Evolutionary conservation across 352 stramenopile species (phyloP).

Genomic region (Globisporangium iwayamae): DNA sequence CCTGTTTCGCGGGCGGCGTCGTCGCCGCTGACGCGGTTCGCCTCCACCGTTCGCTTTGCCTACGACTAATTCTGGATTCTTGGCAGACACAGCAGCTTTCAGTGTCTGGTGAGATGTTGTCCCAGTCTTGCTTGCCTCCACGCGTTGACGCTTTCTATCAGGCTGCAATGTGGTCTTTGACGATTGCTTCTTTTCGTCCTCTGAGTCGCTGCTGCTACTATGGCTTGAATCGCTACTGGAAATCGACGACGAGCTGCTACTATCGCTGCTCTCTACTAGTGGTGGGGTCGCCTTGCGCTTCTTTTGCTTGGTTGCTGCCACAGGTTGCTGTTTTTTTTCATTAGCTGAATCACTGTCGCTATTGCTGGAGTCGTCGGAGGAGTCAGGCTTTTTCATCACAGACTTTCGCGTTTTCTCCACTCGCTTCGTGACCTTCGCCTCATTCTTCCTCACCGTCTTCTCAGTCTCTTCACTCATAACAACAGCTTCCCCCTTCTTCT

Average conservation of each 20-base stretch:
- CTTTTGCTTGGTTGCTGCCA: not conserved
- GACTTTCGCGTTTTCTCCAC: constrained; percentile 6
- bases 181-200: constrained; percentile 5
- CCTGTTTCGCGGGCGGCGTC: constrained; percentile 11
- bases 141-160: constrained; percentile 15
- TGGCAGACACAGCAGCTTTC: constrained; percentile 1
- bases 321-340: not conserved
- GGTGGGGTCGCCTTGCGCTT: constrained; percentile 7
- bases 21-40: constrained; percentile 14
- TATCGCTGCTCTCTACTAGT: not conserved
- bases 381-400: constrained; percentile 7
- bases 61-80: constrained; percentile 9
- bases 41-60: not conserved
- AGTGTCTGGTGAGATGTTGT: not conserved
- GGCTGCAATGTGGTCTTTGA: constrained; percentile 8
- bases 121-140: constrained; percentile 9
- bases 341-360: constrained; percentile 2
- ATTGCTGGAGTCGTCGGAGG: constrained; percentile 1
- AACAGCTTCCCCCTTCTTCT: not conserved
- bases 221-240: constrained; percentile 20
- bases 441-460: constrained; percentile 15
- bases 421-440: constrained; percentile 7
- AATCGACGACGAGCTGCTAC: constrained; percentile 12
- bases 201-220: constrained; percentile 24
- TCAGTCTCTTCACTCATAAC: not conserved